phyloP scores from a whole-genome alignment of 2,329 filamentous ascomycete species.

The Cladosporium sp. region DNA sequence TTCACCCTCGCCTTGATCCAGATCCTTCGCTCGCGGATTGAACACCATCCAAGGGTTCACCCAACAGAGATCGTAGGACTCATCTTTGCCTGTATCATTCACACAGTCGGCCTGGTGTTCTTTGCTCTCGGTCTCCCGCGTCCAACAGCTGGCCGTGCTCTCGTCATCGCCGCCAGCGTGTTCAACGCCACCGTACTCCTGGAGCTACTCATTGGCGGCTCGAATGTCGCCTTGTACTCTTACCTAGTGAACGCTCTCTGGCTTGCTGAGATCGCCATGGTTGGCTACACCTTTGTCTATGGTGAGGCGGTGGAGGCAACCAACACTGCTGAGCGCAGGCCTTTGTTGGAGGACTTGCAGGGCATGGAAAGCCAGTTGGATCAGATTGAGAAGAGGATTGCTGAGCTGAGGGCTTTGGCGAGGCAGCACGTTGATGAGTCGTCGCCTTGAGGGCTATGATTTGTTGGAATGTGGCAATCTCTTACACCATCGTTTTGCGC shows the following conservation, averaged over 20 bases:
- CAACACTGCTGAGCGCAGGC: not conserved
- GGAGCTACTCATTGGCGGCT: constrained; percentile 5
- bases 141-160: not conserved
- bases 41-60: not conserved
- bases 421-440: constrained; percentile 1
- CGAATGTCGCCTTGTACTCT: not conserved
- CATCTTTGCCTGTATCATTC: not conserved
- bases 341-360: constrained; percentile 8
- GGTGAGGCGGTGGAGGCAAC: not conserved
- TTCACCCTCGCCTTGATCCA: not conserved
- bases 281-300: not conserved
- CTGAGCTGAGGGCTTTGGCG: constrained; percentile 1
- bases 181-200: constrained; percentile 7
- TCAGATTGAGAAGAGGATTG: constrained; percentile 8
- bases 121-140: not conserved
- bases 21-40: not conserved
- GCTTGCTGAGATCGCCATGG: not conserved
- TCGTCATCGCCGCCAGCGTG: constrained; percentile 4
- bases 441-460: not conserved
- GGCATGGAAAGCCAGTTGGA: constrained; percentile 1
- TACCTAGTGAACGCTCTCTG: constrained; percentile 1
- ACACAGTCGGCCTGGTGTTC: not conserved
- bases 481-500: no score
- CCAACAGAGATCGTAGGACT: not conserved
- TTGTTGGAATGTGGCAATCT: no score